Evolutionary conservation across 2,329 filamentous ascomycete species (phyloP).

Genomic region (Acrodontium crateriforme): DNA sequence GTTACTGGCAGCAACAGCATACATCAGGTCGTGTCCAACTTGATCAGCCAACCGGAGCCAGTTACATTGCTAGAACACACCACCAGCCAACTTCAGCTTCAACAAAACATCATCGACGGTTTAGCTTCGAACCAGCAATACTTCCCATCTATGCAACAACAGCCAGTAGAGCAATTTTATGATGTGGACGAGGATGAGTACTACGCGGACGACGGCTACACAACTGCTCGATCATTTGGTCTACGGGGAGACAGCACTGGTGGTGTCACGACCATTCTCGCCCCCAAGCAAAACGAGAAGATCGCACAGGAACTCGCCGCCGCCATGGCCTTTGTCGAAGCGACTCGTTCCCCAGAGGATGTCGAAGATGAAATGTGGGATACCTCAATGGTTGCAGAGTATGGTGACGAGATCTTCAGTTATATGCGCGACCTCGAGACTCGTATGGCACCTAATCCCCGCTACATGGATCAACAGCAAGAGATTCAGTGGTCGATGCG

Average conservation of each 20-base stretch:
- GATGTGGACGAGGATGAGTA: constrained; percentile 56
- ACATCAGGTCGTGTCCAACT: too few species aligned
- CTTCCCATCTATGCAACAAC: constrained; percentile 3
- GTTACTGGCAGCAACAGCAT: too few species aligned
- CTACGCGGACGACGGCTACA: constrained; percentile 54
- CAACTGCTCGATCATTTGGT: constrained; percentile 64
- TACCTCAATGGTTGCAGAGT: constrained; percentile 95
- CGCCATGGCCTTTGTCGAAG: constrained; percentile 53
- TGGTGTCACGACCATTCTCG: constrained; percentile 50
- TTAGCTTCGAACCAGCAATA: neutral
- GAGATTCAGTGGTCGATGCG: constrained; percentile 99
- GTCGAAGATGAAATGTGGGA: constrained; percentile 84
- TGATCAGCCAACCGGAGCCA: too few species aligned
- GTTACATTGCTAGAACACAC: too few species aligned
- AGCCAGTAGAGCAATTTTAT: constrained; percentile 8
- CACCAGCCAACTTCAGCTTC: constrained; percentile 3
- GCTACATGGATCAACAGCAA: constrained; percentile 96
- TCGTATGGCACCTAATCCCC: constrained; percentile 70
- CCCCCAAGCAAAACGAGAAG: constrained; percentile 53
- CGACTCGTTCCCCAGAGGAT: constrained; percentile 54
- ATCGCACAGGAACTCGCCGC: constrained; percentile 59
- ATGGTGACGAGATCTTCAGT: constrained; percentile 85
- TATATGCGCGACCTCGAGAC: constrained; percentile 86
- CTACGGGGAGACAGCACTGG: constrained; percentile 56
- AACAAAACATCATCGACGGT: neutral